Percentiles rank a stretch among this genome's conserved stretches.
phyloP scores from a whole-genome alignment of 106 monocot genomes.

The Apostasia shenzhenica region DNA sequence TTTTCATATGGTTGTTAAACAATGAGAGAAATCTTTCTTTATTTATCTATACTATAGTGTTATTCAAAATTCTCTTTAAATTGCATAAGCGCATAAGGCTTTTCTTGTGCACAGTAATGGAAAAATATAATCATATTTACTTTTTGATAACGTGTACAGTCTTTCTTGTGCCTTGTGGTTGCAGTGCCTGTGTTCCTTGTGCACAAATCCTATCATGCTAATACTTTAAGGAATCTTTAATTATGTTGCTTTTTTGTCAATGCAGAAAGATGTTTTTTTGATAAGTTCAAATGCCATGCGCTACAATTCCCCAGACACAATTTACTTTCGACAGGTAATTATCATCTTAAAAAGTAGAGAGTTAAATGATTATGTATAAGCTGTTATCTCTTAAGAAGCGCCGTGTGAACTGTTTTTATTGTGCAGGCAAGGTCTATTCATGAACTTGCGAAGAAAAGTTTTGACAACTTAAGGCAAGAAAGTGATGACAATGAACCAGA shows the following conservation, averaged over 20 bases:
- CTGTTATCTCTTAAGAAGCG: neutral
- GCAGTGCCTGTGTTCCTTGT: neutral
- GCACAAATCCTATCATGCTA: no score
- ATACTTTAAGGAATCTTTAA: no score
- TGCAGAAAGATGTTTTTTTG: constrained; percentile 77
- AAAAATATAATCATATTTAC: no score
- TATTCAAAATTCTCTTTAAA: no score
- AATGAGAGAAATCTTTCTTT: no score
- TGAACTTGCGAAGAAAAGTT: constrained; percentile 83
- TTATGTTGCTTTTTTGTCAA: neutral
- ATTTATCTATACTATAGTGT: no score
- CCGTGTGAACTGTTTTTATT: constrained; percentile 5
- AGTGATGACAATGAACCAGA: constrained; percentile 55
- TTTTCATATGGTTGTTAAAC: no score
- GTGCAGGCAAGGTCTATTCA: constrained; percentile 77
- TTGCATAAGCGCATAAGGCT: no score
- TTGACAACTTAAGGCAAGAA: constrained; percentile 84
- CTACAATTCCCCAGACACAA: constrained; percentile 78
- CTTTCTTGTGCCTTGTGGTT: neutral
- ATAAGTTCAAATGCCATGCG: constrained; percentile 87
- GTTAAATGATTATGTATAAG: neutral
- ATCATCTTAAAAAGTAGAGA: neutral
- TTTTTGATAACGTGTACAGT: no score
- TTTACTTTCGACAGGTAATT: constrained; percentile 81
- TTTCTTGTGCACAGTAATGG: no score